Base-by-base conservation (phyloP, 345 rosid genomes). In the Barbarea vulgaris region DNA sequence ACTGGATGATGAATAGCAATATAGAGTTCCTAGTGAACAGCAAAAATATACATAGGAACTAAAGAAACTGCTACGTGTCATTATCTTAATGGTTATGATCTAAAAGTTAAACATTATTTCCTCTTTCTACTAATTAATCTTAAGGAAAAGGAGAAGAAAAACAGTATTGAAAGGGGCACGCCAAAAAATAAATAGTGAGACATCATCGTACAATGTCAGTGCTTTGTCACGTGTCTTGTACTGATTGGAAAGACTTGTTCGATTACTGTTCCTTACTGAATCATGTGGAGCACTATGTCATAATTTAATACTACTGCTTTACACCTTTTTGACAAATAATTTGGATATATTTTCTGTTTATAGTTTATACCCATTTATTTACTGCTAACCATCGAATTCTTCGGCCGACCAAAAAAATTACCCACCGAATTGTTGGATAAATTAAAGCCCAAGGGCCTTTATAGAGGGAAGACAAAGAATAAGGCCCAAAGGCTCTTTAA, bases 181-280 rank as follows among this genome's bases (percentile, higher is more conserved):
- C 44, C 69, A 53, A 56, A 30, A 17, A 31, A 2, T 1, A 56
- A 57, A 58, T 24, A 58, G 46, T 58, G 4, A 33, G 55, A 57
- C 72, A 77, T 57, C 81, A 77, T 77, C 81, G 73, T 71, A 77
- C 77, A 47, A 21, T 77, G 81, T 57, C 76, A 71, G 67, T 64
- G 72, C 50, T 57, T 55, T 48, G 9, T 57, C 33, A 77, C 67
- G 81, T 77, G 77, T 77, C 22, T 30, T 22, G 46, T 46, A 70
- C 44, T 77, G 51, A 56, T 64, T 41, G 39, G 68, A 37, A 7
- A 47, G 27, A 42, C 25, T 42, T 70, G 15, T 64, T 69, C 30
- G 30, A 42, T 41, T 21, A 61, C 63, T 50, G 54, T 61, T 61
- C 18, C 34, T 61, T 11, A 3, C 60, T 46, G 15, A 31, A 31